phyloP scores from a whole-genome alignment of 768 basidiomycete species.

The Holtermanniella nyarrowii region DNA sequence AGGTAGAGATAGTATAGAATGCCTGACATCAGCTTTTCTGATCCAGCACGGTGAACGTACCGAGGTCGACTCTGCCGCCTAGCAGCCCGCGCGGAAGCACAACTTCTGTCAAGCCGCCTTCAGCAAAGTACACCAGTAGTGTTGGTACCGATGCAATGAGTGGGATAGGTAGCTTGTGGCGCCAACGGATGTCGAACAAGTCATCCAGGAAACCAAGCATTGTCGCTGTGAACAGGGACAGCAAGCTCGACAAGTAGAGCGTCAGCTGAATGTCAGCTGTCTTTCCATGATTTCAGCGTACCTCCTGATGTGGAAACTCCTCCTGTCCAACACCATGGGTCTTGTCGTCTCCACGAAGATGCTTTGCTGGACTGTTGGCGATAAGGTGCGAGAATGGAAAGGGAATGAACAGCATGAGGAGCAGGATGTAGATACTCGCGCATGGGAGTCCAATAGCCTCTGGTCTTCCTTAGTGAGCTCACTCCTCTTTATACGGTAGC shows the following conservation, averaged over 20 bases:
- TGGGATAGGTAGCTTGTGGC: conserved; percentile 94
- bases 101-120: conserved; percentile 82
- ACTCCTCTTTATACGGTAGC: neutral
- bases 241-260: conserved; percentile 80
- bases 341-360: neutral
- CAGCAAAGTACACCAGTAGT: conserved; percentile 92
- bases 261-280: conserved; percentile 55
- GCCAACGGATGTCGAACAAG: conserved; percentile 95
- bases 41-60: conserved; percentile 45
- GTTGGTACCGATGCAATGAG: conserved; percentile 91
- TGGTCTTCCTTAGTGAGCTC: conserved; percentile 51
- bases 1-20: conserved; percentile 95
- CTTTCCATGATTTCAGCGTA: conserved; percentile 7
- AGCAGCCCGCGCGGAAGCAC: conserved; percentile 77
- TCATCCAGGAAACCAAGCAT: conserved; percentile 94
- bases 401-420: conserved; percentile 84
- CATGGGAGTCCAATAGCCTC: conserved; percentile 88
- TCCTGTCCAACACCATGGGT: conserved; percentile 17
- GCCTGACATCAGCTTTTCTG: conserved; percentile 47
- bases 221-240: conserved; percentile 86
- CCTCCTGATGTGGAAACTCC: conserved; percentile 43
- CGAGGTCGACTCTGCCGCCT: conserved; percentile 58
- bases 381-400: conserved; percentile 72
- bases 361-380: conserved; percentile 5
- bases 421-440: conserved; percentile 75